Percentiles rank a stretch among this genome's conserved stretches.
These are phyloP conservation scores for Cladorrhinum samala DNA, from an alignment of 495 filamentous ascomycete species.

Conservation along the genomic window DNA sequence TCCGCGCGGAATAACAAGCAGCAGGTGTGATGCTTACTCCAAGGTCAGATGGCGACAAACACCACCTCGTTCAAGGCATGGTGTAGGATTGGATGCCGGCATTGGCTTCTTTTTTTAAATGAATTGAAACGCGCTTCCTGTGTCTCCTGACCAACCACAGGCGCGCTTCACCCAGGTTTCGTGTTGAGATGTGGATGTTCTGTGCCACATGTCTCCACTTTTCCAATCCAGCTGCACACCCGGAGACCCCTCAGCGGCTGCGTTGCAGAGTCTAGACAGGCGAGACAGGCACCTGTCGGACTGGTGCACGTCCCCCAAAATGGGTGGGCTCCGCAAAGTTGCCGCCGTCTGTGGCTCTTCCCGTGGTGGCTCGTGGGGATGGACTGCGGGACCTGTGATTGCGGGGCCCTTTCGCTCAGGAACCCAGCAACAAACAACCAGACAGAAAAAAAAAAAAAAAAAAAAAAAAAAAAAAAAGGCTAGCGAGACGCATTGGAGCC, in stretches of 20 bases:
- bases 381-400: background rate
- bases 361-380: background rate
- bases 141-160: constrained; percentile 25
- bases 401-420: no score
- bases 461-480: no score
- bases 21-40: background rate
- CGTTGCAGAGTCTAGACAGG: background rate
- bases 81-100: constrained; percentile 12
- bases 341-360: no score
- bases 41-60: constrained; percentile 1
- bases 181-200: constrained; percentile 12
- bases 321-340: no score
- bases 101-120: constrained; percentile 30
- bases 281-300: no score
- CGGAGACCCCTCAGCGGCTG: constrained; percentile 1
- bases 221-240: background rate
- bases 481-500: constrained; percentile 20
- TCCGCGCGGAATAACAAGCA: background rate
- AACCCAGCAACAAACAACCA: constrained; percentile 16
- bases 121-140: constrained; percentile 27
- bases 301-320: no score
- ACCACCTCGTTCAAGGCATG: constrained; percentile 7
- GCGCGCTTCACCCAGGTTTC: constrained; percentile 28
- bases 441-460: no score
- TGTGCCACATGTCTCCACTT: constrained; percentile 13